Percentiles rank a stretch among this genome's conserved stretches.
Evolutionary conservation across 2,329 filamentous ascomycete species (phyloP).

Genomic region (Coniochaeta sp.): DNA sequence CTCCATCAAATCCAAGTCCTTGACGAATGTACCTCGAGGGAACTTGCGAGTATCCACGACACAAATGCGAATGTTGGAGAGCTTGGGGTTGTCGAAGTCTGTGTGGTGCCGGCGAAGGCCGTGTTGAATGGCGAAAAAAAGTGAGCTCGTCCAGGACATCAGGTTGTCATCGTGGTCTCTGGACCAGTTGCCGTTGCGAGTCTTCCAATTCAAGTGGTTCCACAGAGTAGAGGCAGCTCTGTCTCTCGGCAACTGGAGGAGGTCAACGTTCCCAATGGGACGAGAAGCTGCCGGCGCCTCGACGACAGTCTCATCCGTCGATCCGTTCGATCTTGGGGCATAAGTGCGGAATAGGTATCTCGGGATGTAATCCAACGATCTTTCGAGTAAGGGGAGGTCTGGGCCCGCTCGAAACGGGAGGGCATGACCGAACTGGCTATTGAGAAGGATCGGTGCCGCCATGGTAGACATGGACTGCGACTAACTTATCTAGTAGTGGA

Average conservation of each 20-base stretch:
- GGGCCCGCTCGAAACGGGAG: neutral
- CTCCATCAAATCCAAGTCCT: neutral
- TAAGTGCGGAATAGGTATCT: neutral
- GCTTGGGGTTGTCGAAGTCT: neutral
- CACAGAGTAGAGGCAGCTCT: neutral
- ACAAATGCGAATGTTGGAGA: neutral
- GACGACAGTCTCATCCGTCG: neutral
- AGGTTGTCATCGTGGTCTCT: neutral
- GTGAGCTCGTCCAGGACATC: constrained; percentile 1
- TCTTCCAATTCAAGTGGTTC: constrained; percentile 1
- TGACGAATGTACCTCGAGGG: neutral
- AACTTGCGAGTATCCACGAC: neutral
- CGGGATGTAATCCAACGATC: neutral
- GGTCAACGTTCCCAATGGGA: neutral
- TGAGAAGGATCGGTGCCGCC: neutral
- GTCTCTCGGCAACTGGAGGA: neutral
- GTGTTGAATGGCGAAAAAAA: neutral
- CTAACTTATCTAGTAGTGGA: neutral
- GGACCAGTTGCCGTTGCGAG: neutral
- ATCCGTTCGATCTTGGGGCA: neutral
- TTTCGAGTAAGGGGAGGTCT: neutral
- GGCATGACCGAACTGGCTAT: neutral
- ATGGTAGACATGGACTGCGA: neutral
- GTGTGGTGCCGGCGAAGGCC: neutral
- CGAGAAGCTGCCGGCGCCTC: neutral